Percentiles rank a stretch among this genome's conserved stretches.
Evolutionary conservation across 2,329 filamentous ascomycete genomes (phyloP).

Genomic region (Colletotrichum sp.): DNA sequence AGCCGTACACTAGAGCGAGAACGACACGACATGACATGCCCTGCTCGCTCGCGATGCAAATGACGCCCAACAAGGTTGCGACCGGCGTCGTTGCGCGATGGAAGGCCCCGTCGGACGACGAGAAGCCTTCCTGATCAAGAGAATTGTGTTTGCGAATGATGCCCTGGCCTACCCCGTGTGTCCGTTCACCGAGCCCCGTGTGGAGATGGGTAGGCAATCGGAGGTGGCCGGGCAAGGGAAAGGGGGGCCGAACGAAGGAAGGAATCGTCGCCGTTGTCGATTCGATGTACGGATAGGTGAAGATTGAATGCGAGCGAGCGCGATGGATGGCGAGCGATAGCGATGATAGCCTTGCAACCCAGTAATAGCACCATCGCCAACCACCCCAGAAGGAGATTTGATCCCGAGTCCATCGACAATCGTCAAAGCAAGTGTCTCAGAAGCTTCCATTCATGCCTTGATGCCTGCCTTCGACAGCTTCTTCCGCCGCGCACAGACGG

Average conservation of each 20-base stretch:
- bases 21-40: background rate
- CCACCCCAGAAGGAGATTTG: background rate
- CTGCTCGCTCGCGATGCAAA: background rate
- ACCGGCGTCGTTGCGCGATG: background rate
- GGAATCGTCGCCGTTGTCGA: background rate
- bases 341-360: background rate
- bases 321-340: background rate
- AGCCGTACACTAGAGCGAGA: background rate
- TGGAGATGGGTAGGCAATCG: constrained; percentile 3
- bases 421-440: constrained; percentile 17
- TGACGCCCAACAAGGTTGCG: background rate
- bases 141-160: background rate
- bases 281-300: background rate
- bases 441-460: constrained; percentile 18
- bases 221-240: constrained; percentile 5
- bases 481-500: constrained; percentile 15
- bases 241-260: background rate
- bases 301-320: background rate
- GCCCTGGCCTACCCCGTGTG: background rate
- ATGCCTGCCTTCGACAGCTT: constrained; percentile 5
- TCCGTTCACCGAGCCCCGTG: background rate
- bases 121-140: background rate
- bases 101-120: background rate
- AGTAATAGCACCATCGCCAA: background rate
- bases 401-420: background rate